Base-by-base conservation (phyloP, 805 yeast genomes). In the Zygosaccharomyces gambellarensis region DNA sequence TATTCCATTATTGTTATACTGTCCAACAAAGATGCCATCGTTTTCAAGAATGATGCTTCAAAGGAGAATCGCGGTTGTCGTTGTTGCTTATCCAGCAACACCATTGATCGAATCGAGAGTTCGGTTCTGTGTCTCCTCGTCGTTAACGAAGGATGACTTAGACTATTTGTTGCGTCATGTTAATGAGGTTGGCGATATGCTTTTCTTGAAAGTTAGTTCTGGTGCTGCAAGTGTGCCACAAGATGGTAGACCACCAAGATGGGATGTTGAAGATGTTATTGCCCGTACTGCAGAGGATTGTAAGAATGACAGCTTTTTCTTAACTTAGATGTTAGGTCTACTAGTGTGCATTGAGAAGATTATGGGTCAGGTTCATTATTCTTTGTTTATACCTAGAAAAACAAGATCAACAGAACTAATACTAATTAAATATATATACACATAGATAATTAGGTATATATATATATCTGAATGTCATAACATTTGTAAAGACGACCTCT, bases 61-160 rank as follows among this genome's bases (percentile, higher is more conserved):
- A 55, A 75, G 81, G 69, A 86, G 86, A 46, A 83, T 94, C 52
- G 99, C 99, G 3, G 90, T 92, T 43, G 99, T 94, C 31, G 84
- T 92, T 55, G 98, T 92, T 39, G 97, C 98, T 32, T 94, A 94
- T 66, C 99, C 99, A 9, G 99, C 99, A 0, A 92, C 98, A 0
- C 96, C 96, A 31, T 76, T 94, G 57, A 82, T 88, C 39, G 81
- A 90, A 32, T 86, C 96, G 4, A 82, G 99, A 71, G 90, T 89
- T 25, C 81, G 99, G 68, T 81, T 94, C 61, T 94, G 99, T 75
- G 84, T 94, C 59, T 85, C 95, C 47, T 74, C 97, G 0, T 86
- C 98, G 1, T 77, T 95, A 60, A 94, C 96, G 29, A 94, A 94
- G 71, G 92, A 87, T 60, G 99, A 94, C 69, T 79, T 94, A 60